Percentiles rank a stretch among this genome's conserved stretches.
phyloP scores from a whole-genome alignment of 768 basidiomycete species.

The Russula lepida region DNA sequence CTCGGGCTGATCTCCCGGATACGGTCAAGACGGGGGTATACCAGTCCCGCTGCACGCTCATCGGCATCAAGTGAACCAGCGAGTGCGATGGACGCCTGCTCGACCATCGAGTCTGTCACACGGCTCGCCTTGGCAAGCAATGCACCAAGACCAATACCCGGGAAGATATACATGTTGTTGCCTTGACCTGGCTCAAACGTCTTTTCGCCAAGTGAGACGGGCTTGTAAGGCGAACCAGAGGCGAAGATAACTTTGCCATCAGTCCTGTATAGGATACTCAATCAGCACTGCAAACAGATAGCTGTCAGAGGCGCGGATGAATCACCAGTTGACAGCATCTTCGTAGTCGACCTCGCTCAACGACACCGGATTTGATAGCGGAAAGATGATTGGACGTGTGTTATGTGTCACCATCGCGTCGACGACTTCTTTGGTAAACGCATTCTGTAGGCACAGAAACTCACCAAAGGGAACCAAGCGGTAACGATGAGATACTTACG shows the following conservation, averaged over 20 bases:
- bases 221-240: slow-evolving; percentile 77
- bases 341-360: slow-evolving; percentile 73
- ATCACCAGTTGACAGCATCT: slow-evolving; percentile 62
- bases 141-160: slow-evolving; percentile 67
- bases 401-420: slow-evolving; percentile 76
- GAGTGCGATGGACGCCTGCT: slow-evolving; percentile 76
- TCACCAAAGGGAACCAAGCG: not conserved
- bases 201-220: slow-evolving; percentile 46
- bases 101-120: slow-evolving; percentile 84
- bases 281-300: not conserved
- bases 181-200: slow-evolving; percentile 78
- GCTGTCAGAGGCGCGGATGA: not conserved
- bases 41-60: slow-evolving; percentile 54
- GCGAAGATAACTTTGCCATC: slow-evolving; percentile 78
- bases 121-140: slow-evolving; percentile 61
- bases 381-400: slow-evolving; percentile 82
- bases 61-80: slow-evolving; percentile 61
- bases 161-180: slow-evolving; percentile 90
- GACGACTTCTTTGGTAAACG: slow-evolving; percentile 68
- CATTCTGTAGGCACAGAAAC: slow-evolving; percentile 38
- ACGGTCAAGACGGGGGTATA: slow-evolving; percentile 81
- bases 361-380: slow-evolving; percentile 82
- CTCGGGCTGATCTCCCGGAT: slow-evolving; percentile 76
- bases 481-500: slow-evolving; percentile 29
- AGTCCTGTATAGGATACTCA: slow-evolving; percentile 6